phyloP scores from a whole-genome alignment of 2,329 filamentous ascomycete genomes.

The Claviceps monticola region DNA sequence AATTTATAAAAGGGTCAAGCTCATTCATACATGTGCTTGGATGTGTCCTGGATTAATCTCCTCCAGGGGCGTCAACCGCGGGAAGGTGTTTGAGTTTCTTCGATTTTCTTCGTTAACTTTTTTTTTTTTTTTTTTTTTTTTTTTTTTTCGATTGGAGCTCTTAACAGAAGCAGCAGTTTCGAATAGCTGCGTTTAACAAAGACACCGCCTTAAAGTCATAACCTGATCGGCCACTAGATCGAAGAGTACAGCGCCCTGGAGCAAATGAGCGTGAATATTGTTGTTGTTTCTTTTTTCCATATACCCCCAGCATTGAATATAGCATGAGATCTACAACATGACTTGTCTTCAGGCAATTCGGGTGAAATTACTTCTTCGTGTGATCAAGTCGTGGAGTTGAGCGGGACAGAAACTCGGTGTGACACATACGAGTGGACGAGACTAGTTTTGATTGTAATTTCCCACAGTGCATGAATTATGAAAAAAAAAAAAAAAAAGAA shows the following conservation, averaged over 20 bases:
- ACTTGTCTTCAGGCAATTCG: too few relatives aligned
- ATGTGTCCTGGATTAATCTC: too few relatives aligned
- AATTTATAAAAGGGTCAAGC: too few relatives aligned
- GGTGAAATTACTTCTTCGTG: too few relatives aligned
- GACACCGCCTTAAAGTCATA: neutral
- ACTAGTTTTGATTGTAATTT: too few relatives aligned
- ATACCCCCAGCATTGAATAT: constrained; percentile 1
- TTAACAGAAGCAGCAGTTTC: too few relatives aligned
- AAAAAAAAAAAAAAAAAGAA: neutral
- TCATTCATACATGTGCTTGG: too few relatives aligned
- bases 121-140: neutral
- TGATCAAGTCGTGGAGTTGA: too few relatives aligned
- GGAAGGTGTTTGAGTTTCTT: neutral
- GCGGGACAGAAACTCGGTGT: too few relatives aligned
- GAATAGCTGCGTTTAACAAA: neutral
- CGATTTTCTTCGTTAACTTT: neutral
- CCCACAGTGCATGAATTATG: neutral
- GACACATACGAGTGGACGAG: too few relatives aligned
- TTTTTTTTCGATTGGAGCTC: neutral
- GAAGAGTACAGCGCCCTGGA: neutral
- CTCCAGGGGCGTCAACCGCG: neutral
- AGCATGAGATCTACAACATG: neutral
- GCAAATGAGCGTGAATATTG: neutral
- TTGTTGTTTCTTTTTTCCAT: neutral
- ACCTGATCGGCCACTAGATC: neutral